These are phyloP conservation scores for Sporothrix luriei DNA, from an alignment of 2,329 filamentous ascomycete species.

Conservation along the genomic window DNA sequence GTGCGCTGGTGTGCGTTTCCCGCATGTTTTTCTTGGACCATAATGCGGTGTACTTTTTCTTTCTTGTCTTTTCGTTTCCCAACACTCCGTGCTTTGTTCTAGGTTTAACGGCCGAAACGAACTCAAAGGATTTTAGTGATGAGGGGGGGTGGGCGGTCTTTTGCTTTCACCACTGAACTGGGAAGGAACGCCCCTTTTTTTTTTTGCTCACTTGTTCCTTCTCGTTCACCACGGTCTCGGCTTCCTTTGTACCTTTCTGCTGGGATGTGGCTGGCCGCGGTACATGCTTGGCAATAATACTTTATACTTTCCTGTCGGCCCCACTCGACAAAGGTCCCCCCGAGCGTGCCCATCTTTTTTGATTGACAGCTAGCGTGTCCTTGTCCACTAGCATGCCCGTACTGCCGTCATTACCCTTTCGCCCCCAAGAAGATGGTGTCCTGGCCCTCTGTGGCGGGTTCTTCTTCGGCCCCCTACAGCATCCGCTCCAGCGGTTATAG, in stretches of 20 bases:
- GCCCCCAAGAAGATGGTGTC: background rate
- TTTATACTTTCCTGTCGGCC: background rate
- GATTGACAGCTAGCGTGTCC: constrained; percentile 7
- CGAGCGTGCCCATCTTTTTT: background rate
- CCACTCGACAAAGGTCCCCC: background rate
- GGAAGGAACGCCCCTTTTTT: background rate
- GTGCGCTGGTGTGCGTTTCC: background rate
- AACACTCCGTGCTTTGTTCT: background rate
- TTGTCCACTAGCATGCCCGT: background rate
- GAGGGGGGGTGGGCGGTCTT: background rate
- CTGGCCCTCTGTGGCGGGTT: background rate
- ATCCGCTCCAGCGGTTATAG: constrained; percentile 16
- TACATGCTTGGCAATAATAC: background rate
- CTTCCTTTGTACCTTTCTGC: constrained; percentile 16
- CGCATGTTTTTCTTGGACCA: background rate
- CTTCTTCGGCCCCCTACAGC: background rate
- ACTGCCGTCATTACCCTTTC: background rate
- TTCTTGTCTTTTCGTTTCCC: background rate
- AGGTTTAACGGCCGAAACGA: background rate
- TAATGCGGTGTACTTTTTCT: background rate
- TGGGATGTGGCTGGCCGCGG: background rate
- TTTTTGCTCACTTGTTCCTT: background rate
- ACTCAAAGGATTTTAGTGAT: constrained; percentile 4
- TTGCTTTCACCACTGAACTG: background rate
- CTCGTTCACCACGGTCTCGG: background rate